Evolutionary conservation across 2,329 filamentous ascomycete genomes (phyloP), one percentile per base, ranked within the genome.

Genomic region (Verticillium nonalfalfae): DNA sequence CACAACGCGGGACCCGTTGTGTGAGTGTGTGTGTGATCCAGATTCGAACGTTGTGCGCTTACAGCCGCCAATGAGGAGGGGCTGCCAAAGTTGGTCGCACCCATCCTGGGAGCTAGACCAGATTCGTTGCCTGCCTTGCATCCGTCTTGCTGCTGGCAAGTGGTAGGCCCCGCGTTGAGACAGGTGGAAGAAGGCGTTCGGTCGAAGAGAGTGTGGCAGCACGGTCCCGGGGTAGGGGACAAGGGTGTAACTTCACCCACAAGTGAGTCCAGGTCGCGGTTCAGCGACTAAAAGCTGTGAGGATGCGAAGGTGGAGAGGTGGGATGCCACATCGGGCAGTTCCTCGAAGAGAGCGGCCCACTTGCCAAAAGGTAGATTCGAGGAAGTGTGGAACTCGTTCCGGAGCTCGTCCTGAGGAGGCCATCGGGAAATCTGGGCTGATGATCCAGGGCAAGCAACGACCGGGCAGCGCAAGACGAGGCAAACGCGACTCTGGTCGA

Each of bases 21-120:
- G 57, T 59, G 59, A 58, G 57, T 64, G 18, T 58, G 57, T 59
- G 59, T 56, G 57, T 64, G 62, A 56, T 50, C 57, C 34, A 64
- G 57, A 65, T 55, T 50, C 40, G 54, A 21, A 56, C 54, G 54
- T 26, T 59, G 55, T 81, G 79, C 78, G 79, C 79, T 81, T 79
- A 78, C 70, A 75, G 70, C 70, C 70, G 67, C 79, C 78, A 80
- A 81, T 80, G 70, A 75, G 71, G 68, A 66, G 67, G 70, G 70
- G 65, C 66, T 65, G 65, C 59, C 58, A 54, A 62, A 66, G 33
- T 26, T 62, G 61, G 61, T 61, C 64, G 63, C 61, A 62, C 58
- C 40, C 33, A 26, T 60, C 52, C 6, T 26, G 58, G 33, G 31
- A 57, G 59, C 65, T 66, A 62, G 65, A 13, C 62, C 63, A 63